These are phyloP conservation scores for Talaromyces sp. DNA, from an alignment of 2,329 filamentous ascomycete species.

Conservation along the genomic window DNA sequence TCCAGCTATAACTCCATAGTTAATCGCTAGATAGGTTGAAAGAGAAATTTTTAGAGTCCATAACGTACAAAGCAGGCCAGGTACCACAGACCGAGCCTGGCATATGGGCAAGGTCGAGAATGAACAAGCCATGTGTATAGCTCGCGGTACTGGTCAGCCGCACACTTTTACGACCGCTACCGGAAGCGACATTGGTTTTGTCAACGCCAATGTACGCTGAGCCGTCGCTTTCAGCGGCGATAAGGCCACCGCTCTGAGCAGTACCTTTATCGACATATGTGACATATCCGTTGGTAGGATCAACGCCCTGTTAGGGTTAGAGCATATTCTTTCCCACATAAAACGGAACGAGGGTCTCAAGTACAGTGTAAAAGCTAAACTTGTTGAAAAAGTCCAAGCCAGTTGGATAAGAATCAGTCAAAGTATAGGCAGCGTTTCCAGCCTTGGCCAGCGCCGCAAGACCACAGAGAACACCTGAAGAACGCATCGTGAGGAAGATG, in stretches of 20 bases:
- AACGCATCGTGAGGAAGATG: neutral
- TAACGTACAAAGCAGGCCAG: constrained; percentile 41
- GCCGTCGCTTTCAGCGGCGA: constrained; percentile 27
- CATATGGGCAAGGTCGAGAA: constrained; percentile 44
- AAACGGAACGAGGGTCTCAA: constrained; percentile 32
- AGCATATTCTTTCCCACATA: constrained; percentile 27
- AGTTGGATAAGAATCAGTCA: neutral
- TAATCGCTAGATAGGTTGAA: neutral
- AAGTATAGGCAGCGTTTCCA: neutral
- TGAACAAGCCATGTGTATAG: constrained; percentile 41
- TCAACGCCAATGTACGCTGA: constrained; percentile 43
- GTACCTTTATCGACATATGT: constrained; percentile 26
- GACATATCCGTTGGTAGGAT: neutral
- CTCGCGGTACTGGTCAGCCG: constrained; percentile 39
- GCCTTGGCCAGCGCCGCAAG: neutral
- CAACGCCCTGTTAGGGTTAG: neutral
- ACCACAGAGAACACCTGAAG: neutral
- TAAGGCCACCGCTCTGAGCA: constrained; percentile 30
- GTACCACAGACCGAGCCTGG: constrained; percentile 43
- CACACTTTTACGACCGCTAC: constrained; percentile 37
- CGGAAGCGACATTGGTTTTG: constrained; percentile 26
- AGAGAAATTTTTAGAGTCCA: neutral
- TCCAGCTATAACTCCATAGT: constrained; percentile 23
- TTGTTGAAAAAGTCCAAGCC: constrained; percentile 43
- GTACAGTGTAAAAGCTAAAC: constrained; percentile 43